Conservation (phyloP, 2,329 filamentous ascomycete genomes). For the Trichoderma brevicompactum region DNA sequence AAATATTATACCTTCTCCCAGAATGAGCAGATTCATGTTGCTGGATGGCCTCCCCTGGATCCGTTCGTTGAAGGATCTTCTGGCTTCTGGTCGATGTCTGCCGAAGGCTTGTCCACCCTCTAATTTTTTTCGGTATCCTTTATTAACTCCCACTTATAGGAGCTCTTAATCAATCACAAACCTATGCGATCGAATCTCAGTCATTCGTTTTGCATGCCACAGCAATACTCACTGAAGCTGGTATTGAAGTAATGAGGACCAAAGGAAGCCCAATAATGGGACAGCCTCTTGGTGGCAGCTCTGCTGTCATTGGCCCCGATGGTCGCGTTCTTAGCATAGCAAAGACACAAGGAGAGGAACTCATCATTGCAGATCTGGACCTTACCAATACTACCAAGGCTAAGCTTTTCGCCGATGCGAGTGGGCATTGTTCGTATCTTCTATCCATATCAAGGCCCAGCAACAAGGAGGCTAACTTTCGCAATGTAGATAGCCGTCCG, state of each 20-base stretch:
- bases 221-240: background rate
- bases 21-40: conserved; percentile 32
- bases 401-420: background rate
- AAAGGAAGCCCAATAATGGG: background rate
- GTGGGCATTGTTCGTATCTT: background rate
- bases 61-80: background rate
- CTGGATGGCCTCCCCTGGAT: conserved; percentile 33
- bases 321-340: background rate
- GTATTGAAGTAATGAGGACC: background rate
- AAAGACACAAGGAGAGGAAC: background rate
- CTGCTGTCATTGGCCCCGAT: background rate
- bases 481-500: background rate
- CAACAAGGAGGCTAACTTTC: background rate
- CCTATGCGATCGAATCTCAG: background rate
- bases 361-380: background rate
- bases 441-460: background rate
- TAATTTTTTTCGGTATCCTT: background rate
- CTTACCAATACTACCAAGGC: background rate
- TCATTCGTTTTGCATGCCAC: background rate
- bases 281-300: background rate
- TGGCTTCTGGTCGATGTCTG: background rate
- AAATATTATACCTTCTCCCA: conserved; percentile 32
- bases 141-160: background rate
- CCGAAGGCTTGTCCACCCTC: background rate
- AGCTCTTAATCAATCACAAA: background rate